A percentile compares a stretch with the other conserved stretches of the same genome.
Evolutionary conservation across 108 stramenopile species (phyloP).

Genomic region (Conticribra guillardii): DNA sequence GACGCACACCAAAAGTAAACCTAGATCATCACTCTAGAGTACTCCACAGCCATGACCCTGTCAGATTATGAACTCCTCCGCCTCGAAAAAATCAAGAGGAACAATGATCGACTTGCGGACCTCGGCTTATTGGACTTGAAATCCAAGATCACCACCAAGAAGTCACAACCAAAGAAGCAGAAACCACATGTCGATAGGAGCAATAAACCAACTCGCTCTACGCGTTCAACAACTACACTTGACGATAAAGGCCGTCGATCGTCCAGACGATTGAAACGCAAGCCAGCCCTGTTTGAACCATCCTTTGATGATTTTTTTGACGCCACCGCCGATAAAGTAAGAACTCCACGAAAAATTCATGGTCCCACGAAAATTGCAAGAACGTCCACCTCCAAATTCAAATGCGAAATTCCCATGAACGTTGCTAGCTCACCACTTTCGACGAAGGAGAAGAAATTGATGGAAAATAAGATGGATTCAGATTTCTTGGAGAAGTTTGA

Average conservation of each 20-base stretch:
- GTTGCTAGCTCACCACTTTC: slow-evolving; percentile 31
- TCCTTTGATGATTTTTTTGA: background rate
- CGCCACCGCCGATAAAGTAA: no score
- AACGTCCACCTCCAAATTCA: slow-evolving; percentile 23
- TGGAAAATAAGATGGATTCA: slow-evolving; percentile 30
- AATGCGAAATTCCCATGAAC: no score
- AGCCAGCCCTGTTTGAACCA: slow-evolving; percentile 11
- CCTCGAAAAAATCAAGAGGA: slow-evolving; percentile 69
- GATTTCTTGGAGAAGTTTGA: slow-evolving; percentile 52
- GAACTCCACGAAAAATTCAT: no score
- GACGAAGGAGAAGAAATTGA: slow-evolving; percentile 13
- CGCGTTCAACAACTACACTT: no score
- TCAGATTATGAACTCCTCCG: slow-evolving; percentile 79
- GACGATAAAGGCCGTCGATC: slow-evolving; percentile 8
- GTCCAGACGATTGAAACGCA: slow-evolving; percentile 33
- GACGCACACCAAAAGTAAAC: no score
- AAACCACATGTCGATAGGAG: no score
- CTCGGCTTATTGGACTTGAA: slow-evolving; percentile 54
- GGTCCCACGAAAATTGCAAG: slow-evolving; percentile 11
- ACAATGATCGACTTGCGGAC: slow-evolving; percentile 59
- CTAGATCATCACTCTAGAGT: no score
- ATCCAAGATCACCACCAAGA: background rate
- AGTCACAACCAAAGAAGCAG: slow-evolving; percentile 5
- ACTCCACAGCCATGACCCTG: no score
- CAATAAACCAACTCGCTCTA: no score